Evolutionary conservation across 257 asterid genomes (phyloP), one percentile per base, ranked within the genome.

Genomic region (Striga asiatica): DNA sequence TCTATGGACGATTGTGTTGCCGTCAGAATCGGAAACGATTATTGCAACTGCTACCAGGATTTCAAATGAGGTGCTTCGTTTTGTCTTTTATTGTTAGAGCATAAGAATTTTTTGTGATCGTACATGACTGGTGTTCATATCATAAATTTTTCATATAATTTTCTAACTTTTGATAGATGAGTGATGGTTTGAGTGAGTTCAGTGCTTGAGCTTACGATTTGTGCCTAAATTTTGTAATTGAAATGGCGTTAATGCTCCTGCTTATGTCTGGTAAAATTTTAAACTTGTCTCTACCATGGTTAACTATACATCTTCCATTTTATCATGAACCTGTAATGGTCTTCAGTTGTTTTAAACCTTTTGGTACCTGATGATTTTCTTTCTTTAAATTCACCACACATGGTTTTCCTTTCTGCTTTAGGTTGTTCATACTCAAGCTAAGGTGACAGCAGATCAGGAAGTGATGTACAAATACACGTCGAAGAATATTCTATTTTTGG

Each of bases 371-470:
- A 32, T 43, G 59, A 70, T 32, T 32, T 39, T 21, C 41, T 19
- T 31, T 35, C 2, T 46, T 9, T 20, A 46, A 27, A 16, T 52
- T 54, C 21, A 41, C n/a, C 61, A 55, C 27, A 21, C 8, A 51
- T 25, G 54, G 16, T 43, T 50, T 38, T 48, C 57, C 56, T 57
- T 21, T 71, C 62, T 45, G 66, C 56, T 62, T 45, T 77, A 92
- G 99, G 93, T 79, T 28, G 97, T 92, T 79, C 96, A 88, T 67
- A 92, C 99, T 51, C 99, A 92, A 71, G 83, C 99, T 54, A 92
- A 88, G 71, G 89, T 92, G 70, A 76, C 83, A 13, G 60, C 81
- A 35, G 99, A 92, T 66, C 95, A 87, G 75, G 95, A 92, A 71
- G 97, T 88, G 54, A 80, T 82, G 88, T 92, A 88, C 79, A 92